phyloP scores from a whole-genome alignment of 2,329 filamentous ascomycete species.

The Zymoseptoria pseudotritici region DNA sequence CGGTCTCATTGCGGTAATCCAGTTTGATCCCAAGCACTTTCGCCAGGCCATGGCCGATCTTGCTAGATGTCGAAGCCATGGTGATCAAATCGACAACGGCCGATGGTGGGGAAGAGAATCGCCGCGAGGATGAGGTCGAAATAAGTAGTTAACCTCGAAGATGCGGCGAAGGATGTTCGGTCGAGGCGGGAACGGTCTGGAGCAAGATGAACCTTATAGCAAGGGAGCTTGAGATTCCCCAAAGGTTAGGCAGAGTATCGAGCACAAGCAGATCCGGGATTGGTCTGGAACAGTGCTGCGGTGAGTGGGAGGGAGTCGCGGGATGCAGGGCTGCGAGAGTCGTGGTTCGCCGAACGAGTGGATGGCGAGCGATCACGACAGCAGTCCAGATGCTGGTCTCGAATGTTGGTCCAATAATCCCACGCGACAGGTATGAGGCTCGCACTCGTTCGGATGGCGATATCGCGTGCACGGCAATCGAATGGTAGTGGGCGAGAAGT shows the following conservation, averaged over 20 bases:
- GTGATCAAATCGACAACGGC: neutral
- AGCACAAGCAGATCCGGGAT: neutral
- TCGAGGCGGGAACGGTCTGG: neutral
- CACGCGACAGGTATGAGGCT: neutral
- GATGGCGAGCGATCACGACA: neutral
- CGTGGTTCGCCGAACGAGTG: neutral
- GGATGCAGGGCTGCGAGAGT: neutral
- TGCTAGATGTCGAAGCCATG: constrained; percentile 38
- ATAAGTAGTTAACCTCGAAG: neutral
- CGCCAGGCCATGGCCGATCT: constrained; percentile 65
- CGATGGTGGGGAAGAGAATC: neutral
- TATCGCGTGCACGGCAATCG: neutral
- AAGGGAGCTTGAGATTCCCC: neutral
- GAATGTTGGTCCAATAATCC: neutral
- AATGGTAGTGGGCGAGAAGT: neutral
- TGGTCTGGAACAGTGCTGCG: neutral
- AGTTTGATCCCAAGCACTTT: constrained; percentile 78
- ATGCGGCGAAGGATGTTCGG: neutral
- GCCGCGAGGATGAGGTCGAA: neutral
- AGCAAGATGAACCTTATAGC: neutral
- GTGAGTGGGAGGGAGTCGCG: neutral
- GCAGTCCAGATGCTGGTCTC: neutral
- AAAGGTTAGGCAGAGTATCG: neutral
- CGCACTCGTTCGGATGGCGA: neutral
- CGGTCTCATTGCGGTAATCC: constrained; percentile 55